Base-by-base conservation (phyloP, 306 rosid species). In the Acacia melanoxylon region DNA sequence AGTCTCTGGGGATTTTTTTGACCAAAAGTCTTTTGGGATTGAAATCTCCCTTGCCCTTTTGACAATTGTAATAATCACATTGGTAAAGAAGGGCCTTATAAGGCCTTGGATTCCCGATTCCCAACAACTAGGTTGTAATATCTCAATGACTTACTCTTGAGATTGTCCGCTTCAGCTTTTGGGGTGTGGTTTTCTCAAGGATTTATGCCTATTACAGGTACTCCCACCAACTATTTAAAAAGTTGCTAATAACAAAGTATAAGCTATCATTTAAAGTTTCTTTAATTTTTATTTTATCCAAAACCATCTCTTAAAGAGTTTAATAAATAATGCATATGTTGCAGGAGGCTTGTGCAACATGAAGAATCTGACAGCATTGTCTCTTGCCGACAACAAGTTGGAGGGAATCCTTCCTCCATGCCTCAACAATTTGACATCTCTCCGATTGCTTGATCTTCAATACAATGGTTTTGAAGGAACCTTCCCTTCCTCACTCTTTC, bases 331-430 rank as follows among this genome's bases (percentile, higher is more conserved):
- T 58, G 14, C 1, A 7, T 10, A 10, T 22, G 27, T 58, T 58
- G 51, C 76, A 79, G 82, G 82, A 46, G 83, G 78, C 3, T 46
- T 73, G 5, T 73, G 83, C 24, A 29, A 27, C 3, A 10, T 72
- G 51, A 80, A 20, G 66, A 80, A 80, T 72, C 79, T 80, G 25
- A 10, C 4, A 48, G 13, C 3, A 1, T 22, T 80, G 20, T 72
- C 40, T 46, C 79, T 80, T 15, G 10, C 15, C 27, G 0, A 0
- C 5, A 80, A 80, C 40, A 4, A 33, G 10, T 80, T 80, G 46
- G 65, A 20, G 71, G 74, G 79, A 10, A 9, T 31, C 2, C 19
- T 80, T 16, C 83, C 79, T 29, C 8, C 35, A 2, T 73, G 83
- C 69, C 52, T 80, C 2, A 7, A 27, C 1, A 58, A 58, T 22